phyloP scores from a whole-genome alignment of 257 asterid genomes.

The Leptodermis oblonga region DNA sequence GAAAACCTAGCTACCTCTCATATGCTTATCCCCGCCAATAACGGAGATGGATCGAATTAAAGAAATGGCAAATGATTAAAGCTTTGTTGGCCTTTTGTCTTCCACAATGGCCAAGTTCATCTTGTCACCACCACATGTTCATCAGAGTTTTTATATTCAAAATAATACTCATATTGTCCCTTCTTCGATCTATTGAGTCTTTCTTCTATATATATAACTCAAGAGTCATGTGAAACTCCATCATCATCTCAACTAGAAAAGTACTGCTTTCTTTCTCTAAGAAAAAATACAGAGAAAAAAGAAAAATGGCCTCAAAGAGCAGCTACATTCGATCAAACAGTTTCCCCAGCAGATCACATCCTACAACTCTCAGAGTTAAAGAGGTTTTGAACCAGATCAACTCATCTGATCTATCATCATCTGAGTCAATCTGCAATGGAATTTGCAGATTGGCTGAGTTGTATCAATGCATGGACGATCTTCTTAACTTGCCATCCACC shows the following conservation, averaged over 20 bases:
- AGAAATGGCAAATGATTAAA: slow-evolving; percentile 3
- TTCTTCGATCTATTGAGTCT: not conserved
- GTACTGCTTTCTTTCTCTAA: not conserved
- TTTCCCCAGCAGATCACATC: slow-evolving; percentile 36
- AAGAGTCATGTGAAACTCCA: not conserved
- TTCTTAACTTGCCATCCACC: slow-evolving; percentile 24
- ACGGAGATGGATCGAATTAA: not conserved
- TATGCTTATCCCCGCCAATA: not conserved
- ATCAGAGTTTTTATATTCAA: slow-evolving; percentile 3
- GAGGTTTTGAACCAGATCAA: slow-evolving; percentile 30
- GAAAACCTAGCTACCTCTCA: not conserved
- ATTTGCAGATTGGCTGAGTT: slow-evolving; percentile 23
- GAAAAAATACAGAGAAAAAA: not conserved
- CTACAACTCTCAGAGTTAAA: slow-evolving; percentile 27
- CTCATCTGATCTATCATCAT: slow-evolving; percentile 17
- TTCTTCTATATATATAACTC: slow-evolving; percentile 11
- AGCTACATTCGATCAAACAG: slow-evolving; percentile 27
- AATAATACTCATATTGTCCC: slow-evolving; percentile 19
- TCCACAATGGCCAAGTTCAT: not conserved
- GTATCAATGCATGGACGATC: slow-evolving; percentile 12
- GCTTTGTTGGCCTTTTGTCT: slow-evolving; percentile 14
- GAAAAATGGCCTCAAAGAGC: slow-evolving; percentile 23
- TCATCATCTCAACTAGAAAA: not conserved
- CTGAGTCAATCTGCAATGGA: slow-evolving; percentile 17
- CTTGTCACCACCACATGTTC: slow-evolving; percentile 22